These are phyloP conservation scores for Dillenia turbinata DNA, from an alignment of 164 flowering plant genomes.

Conservation along the genomic window DNA sequence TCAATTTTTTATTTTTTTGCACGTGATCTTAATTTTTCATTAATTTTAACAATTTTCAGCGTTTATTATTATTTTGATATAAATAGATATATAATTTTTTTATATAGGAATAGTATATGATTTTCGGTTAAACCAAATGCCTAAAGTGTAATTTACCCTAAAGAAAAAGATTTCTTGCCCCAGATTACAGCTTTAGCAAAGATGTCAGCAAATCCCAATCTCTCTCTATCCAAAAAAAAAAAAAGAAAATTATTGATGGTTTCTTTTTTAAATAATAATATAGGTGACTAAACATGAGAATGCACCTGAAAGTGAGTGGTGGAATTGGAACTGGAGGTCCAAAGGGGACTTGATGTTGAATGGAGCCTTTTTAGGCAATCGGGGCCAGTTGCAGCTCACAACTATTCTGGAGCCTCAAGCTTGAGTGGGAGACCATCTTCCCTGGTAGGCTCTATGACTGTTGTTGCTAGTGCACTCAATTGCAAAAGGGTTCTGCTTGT, in stretches of 20 bases:
- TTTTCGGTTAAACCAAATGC: no score
- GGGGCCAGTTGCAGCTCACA: constrained; percentile 25
- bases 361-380: constrained; percentile 22
- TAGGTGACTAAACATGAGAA: constrained; percentile 35
- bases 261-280: neutral
- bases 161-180: constrained; percentile 46
- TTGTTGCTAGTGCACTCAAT: constrained; percentile 15
- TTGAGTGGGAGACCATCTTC: constrained; percentile 21
- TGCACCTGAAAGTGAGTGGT: constrained; percentile 26
- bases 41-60: no score
- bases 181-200: constrained; percentile 16
- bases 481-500: constrained; percentile 33
- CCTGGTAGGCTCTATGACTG: constrained; percentile 17
- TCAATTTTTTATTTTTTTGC: no score
- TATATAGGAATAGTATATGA: no score
- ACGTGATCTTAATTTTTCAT: no score
- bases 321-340: constrained; percentile 29
- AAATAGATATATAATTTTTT: no score
- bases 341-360: constrained; percentile 24
- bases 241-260: no score
- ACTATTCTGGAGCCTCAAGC: constrained; percentile 25
- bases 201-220: no score
- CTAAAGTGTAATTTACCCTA: no score
- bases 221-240: no score
- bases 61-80: no score